Base-by-base conservation (phyloP, 176 grass and related monocot genomes). In the Musa troglodytarum region DNA sequence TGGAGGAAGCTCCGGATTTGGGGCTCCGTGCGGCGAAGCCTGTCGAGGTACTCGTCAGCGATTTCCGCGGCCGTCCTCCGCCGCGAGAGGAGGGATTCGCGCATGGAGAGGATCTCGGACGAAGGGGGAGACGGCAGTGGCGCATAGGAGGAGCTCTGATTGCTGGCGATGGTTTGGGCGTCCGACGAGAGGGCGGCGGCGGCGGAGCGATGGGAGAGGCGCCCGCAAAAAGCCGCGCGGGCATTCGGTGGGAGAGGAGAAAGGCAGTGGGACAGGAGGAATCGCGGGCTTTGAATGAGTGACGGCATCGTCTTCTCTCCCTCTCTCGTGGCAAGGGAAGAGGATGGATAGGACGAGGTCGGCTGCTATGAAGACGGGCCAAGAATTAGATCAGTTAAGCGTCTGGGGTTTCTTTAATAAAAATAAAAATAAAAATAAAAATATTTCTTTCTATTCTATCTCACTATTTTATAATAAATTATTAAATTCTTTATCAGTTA, bases 1-100 rank as follows among this genome's bases (percentile, higher is more conserved):
- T 97, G 93, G 83, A 97, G 81, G 74, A 97, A 97, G 87, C 93
- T 92, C 79, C 66, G 88, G 71, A 97, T 22, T 54, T 77, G 85
- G 25, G 90, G 93, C 80, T 97, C 93, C 13, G 90, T 85, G 63
- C 88, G 88, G 56, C 90, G 93, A 62, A 97, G 83, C 49, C 90
- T 87, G 71, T 85, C 87, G 52, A 97, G 93, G 81, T 88, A 92
- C 49, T 90, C 93, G 2, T 70, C 58, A 3, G 93, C 88, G 81
- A 92, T 89, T 9, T 96, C 89, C 5, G 62, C 74, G 2, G 87
- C 89, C 9, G 82, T 90, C 83, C 81, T 88, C 65, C 81, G 87
- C 8, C 90, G 71, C 12, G 81, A 88, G 67, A 97, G 85, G 70
- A 97, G 87, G 49, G 87, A 83, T 19, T 93, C 83, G 17, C 93